phyloP scores from a whole-genome alignment of 345 rosid genomes.

The Salix brachista region DNA sequence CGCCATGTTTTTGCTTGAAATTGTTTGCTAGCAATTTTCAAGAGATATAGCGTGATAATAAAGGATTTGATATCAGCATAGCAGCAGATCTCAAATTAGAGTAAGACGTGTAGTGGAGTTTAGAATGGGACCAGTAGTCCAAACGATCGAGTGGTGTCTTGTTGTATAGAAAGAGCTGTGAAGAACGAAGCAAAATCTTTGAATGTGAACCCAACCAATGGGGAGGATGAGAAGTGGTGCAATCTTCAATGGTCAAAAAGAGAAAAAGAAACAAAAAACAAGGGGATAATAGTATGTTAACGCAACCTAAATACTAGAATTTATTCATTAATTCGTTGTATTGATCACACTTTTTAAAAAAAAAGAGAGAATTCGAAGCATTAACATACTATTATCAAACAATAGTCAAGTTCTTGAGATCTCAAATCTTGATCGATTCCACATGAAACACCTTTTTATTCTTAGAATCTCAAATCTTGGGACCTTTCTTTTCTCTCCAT shows the following conservation, averaged over 20 bases:
- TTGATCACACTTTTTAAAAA: too few species aligned
- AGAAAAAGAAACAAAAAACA: background rate
- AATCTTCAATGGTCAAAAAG: background rate
- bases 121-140: background rate
- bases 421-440: background rate
- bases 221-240: background rate
- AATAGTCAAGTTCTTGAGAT: background rate
- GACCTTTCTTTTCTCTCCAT: too few species aligned
- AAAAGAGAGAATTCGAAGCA: too few species aligned
- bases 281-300: background rate
- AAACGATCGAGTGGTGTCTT: background rate
- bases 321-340: background rate
- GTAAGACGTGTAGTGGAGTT: too few species aligned
- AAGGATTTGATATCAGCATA: too few species aligned
- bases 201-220: background rate
- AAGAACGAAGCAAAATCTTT: background rate
- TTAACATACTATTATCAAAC: too few species aligned
- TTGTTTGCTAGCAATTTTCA: background rate
- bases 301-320: background rate
- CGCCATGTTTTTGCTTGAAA: background rate
- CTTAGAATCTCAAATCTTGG: too few species aligned
- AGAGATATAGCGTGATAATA: too few species aligned
- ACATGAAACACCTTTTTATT: background rate
- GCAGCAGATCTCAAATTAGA: too few species aligned
- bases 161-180: background rate